Base-by-base conservation (phyloP, 148 eudicot genomes). In the Rhododendron williamsianum region DNA sequence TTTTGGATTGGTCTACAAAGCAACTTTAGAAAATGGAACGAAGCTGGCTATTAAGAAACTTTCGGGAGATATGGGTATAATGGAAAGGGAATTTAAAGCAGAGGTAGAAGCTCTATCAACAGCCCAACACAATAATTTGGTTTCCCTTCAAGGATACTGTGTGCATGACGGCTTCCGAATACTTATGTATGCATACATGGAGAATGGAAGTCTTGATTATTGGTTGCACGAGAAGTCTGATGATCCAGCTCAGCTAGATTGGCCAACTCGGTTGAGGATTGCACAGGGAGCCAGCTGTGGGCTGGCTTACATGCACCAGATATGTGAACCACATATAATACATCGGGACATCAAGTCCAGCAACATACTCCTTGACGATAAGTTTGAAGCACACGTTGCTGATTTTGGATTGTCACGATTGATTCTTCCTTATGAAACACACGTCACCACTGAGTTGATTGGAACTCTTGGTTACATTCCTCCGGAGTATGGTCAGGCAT, bases 381-480 rank as follows among this genome's bases (percentile, higher is more conserved):
- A 93, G 49, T 96, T 96, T 60, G 91, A 92, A 90, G 99, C 99
- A 52, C 93, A 93, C 82, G 93, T 96, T 65, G 99, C 99, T 3
- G 99, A 96, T 89, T 96, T 96, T 82, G 99, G 99, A 67, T 87
- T 96, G 87, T 91, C 99, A 16, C 90, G 99, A 83, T 81, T 93
- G 86, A 91, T 96, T 83, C 94, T 91, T 49, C 99, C 99, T 25
- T 91, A 94, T 80, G 85, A 90, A 9, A 94, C 99, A 27, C 99
- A 96, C 84, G 99, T 94, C 85, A 94, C 98, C 81, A 94, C 99
- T 11, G 99, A 96, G 85, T 88, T 96, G 77, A 98, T 96, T 11
- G 99, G 99, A 51, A 96, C 99, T 35, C 88, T 94, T 72, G 99
- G 99, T 48, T 96, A 96, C 88, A 96, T 94, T 79, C 99, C 99